Evolutionary conservation across 1,284 basidiomycete genomes (phyloP).

Genomic region (Anthracocystis panici-leucophaei): DNA sequence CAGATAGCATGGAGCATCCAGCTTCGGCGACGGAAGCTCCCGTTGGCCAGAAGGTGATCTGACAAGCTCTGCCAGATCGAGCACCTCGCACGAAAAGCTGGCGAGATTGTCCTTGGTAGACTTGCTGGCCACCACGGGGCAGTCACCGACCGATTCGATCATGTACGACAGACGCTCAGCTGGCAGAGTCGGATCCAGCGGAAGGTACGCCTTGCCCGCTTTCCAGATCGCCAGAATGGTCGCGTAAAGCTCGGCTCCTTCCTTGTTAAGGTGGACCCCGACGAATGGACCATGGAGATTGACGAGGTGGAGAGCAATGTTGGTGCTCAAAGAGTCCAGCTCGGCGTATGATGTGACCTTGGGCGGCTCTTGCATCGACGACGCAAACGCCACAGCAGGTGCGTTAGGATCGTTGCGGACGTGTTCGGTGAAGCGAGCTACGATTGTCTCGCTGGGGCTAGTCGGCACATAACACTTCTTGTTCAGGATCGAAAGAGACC

Average conservation of each 20-base stretch:
- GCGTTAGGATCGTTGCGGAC: slow-evolving; percentile 33
- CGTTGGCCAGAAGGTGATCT: background rate
- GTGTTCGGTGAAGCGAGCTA: slow-evolving; percentile 49
- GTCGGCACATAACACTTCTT: slow-evolving; percentile 40
- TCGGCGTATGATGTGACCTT: slow-evolving; percentile 51
- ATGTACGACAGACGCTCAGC: slow-evolving; percentile 62
- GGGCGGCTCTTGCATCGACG: slow-evolving; percentile 24
- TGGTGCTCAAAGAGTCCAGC: slow-evolving; percentile 51
- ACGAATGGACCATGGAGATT: slow-evolving; percentile 24
- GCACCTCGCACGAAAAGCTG: slow-evolving; percentile 28
- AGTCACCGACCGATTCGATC: slow-evolving; percentile 52
- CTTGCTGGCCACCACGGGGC: slow-evolving; percentile 30
- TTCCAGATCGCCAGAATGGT: slow-evolving; percentile 65
- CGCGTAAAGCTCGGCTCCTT: slow-evolving; percentile 54
- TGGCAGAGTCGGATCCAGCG: slow-evolving; percentile 64
- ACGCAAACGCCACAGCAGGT: slow-evolving; percentile 52
- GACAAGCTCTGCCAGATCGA: slow-evolving; percentile 30
- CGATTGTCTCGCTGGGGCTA: slow-evolving; percentile 34
- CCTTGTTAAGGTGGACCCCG: slow-evolving; percentile 59
- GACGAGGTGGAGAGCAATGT: slow-evolving; percentile 45
- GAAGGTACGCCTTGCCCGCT: slow-evolving; percentile 62
- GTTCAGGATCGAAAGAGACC: slow-evolving; percentile 40
- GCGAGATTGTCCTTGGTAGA: slow-evolving; percentile 18
- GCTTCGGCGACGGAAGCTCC: slow-evolving; percentile 11
- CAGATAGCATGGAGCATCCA: slow-evolving; percentile 59